phyloP scores from a whole-genome alignment of 2,329 filamentous ascomycete genomes.

The Fusarium guadeloupense region DNA sequence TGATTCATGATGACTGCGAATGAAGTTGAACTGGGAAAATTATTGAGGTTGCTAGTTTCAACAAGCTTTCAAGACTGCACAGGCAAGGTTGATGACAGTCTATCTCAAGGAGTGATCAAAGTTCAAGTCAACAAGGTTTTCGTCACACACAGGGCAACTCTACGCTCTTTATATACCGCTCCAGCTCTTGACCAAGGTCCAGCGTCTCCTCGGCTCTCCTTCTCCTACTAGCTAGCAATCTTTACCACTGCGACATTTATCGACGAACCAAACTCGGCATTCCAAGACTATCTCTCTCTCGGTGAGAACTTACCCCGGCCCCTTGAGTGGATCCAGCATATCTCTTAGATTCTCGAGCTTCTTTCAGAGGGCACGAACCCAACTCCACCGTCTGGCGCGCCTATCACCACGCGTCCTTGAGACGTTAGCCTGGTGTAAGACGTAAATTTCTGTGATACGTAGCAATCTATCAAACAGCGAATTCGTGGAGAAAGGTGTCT shows the following conservation, averaged over 20 bases:
- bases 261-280: conserved; percentile 19
- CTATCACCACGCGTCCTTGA: conserved; percentile 22
- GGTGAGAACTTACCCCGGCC: conserved; percentile 13
- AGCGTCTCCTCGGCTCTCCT: conserved; percentile 8
- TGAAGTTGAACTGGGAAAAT: background rate
- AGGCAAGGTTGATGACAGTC: background rate
- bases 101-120: background rate
- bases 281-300: conserved; percentile 9
- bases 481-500: conserved; percentile 7
- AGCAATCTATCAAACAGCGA: background rate
- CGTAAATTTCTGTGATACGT: conserved; percentile 3
- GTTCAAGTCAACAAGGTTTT: conserved; percentile 9
- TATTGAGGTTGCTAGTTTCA: background rate
- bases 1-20: conserved; percentile 51
- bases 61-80: background rate
- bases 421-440: conserved; percentile 24
- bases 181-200: conserved; percentile 6
- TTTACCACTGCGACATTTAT: conserved; percentile 34
- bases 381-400: conserved; percentile 30
- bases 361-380: conserved; percentile 16
- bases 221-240: conserved; percentile 1
- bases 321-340: conserved; percentile 23
- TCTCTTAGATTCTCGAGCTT: conserved; percentile 11
- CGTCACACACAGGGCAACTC: background rate
- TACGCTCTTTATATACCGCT: conserved; percentile 21